Evolutionary conservation across 176 grass and related monocot species (phyloP).

Genomic region (Panicum miliaceum): DNA sequence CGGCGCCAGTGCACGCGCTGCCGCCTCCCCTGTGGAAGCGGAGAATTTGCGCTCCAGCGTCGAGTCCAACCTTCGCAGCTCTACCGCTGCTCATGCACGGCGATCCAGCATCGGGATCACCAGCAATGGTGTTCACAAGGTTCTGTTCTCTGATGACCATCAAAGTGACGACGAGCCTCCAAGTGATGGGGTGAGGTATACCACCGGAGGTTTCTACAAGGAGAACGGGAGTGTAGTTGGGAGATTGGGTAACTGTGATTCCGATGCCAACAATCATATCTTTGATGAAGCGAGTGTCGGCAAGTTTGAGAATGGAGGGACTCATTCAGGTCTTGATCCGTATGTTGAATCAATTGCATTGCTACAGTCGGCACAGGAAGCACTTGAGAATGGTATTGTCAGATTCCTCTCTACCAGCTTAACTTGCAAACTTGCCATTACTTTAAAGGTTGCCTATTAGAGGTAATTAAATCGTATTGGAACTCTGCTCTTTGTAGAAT

Average conservation of each 20-base stretch:
- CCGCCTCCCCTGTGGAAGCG: conserved; percentile 45
- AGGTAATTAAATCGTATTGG: neutral
- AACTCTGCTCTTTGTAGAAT: neutral
- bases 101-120: conserved; percentile 24
- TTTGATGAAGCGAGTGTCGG: conserved; percentile 36
- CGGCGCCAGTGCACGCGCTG: conserved; percentile 21
- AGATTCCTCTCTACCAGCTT: conserved; percentile 13
- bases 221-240: conserved; percentile 53
- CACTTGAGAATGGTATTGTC: conserved; percentile 82
- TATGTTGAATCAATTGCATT: conserved; percentile 56
- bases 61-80: conserved; percentile 54
- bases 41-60: conserved; percentile 83
- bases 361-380: conserved; percentile 73
- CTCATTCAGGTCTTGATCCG: conserved; percentile 51
- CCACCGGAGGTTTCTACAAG: conserved; percentile 41
- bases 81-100: conserved; percentile 11
- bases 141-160: conserved; percentile 49
- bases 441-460: conserved; percentile 6
- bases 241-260: conserved; percentile 51
- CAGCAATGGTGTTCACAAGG: conserved; percentile 69
- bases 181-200: conserved; percentile 46
- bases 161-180: conserved; percentile 62
- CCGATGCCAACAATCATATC: conserved; percentile 29
- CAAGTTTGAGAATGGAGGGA: conserved; percentile 58
- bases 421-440: neutral